A percentile compares a stretch with the other conserved stretches of the same genome.
Conservation (phyloP, 2,329 filamentous ascomycete genomes). For the Colletotrichum tropicale region DNA sequence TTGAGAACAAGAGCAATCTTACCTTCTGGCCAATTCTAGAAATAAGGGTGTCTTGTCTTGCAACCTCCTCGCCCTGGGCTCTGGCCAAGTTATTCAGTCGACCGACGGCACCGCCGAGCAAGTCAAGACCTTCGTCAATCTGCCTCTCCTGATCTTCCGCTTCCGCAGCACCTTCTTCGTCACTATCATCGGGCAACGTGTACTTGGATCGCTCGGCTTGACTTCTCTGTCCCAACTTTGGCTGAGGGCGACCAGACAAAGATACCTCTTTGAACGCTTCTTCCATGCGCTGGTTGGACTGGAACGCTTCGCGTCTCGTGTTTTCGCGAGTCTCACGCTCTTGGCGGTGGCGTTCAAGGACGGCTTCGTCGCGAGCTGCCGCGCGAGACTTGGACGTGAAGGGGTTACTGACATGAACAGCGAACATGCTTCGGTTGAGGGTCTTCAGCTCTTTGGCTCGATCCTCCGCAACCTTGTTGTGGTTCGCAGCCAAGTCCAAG, state of each 20-base stretch:
- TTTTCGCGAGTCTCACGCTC: conserved; percentile 71
- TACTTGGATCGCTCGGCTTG: conserved; percentile 71
- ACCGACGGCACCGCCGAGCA: conserved; percentile 61
- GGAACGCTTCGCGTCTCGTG: conserved; percentile 51
- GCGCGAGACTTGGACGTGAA: conserved; percentile 74
- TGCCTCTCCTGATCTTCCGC: too few species aligned
- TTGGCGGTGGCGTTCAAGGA: conserved; percentile 70
- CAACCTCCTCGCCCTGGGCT: conserved; percentile 76
- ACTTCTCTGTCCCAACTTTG: too few species aligned
- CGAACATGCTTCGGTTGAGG: conserved; percentile 90
- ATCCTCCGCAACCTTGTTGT: conserved; percentile 78
- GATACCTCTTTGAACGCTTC: conserved; percentile 43
- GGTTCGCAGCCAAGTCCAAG: conserved; percentile 78
- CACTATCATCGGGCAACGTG: conserved; percentile 74
- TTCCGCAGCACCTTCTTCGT: too few species aligned
- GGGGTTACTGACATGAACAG: conserved; percentile 77
- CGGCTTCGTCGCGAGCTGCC: conserved; percentile 68
- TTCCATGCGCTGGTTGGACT: conserved; percentile 59
- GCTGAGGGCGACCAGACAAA: too few species aligned
- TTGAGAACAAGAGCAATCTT: too few species aligned
- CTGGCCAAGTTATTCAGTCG: conserved; percentile 75
- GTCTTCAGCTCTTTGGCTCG: conserved; percentile 84
- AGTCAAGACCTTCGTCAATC: conserved; percentile 66
- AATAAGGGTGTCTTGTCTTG: conserved; percentile 76
- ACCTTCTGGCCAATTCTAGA: conserved; percentile 81